These are phyloP conservation scores for Solanum chacoense DNA, from an alignment of 305 asterid species.

Conservation along the genomic window DNA sequence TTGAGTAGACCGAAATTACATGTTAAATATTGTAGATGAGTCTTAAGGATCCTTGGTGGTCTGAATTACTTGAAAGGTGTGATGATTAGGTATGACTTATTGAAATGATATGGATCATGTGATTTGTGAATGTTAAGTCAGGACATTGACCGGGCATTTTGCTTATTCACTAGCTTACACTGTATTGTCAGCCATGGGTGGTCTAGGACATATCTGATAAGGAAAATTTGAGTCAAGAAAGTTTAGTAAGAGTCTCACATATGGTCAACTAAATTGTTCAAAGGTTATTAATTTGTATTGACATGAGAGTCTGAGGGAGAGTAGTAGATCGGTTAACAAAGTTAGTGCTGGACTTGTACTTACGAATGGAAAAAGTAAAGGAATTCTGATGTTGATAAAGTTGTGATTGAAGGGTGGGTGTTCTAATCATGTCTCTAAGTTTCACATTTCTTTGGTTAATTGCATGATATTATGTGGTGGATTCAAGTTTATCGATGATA, in stretches of 20 bases:
- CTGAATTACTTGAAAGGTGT: background rate
- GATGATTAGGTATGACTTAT: background rate
- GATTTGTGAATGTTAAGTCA: background rate
- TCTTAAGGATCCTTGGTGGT: background rate
- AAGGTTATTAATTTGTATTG: background rate
- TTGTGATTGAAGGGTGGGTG: background rate
- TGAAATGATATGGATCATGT: background rate
- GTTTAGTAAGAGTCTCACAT: too few relatives aligned
- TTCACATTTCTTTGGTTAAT: too few relatives aligned
- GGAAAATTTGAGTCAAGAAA: background rate
- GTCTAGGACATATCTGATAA: background rate
- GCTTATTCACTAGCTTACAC: background rate
- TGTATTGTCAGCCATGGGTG: background rate
- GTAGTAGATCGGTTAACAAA: background rate
- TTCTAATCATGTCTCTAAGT: background rate
- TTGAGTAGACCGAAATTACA: background rate
- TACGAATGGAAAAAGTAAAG: too few relatives aligned
- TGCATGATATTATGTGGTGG: background rate
- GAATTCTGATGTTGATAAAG: background rate
- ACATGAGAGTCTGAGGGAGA: background rate
- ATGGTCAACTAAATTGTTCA: background rate
- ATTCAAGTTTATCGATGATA: background rate
- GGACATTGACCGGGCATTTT: too few relatives aligned
- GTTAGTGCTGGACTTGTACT: background rate
- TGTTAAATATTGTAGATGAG: background rate